Base-by-base conservation (phyloP, 2,329 filamentous ascomycete species). In the Sarocladium brachiariae region DNA sequence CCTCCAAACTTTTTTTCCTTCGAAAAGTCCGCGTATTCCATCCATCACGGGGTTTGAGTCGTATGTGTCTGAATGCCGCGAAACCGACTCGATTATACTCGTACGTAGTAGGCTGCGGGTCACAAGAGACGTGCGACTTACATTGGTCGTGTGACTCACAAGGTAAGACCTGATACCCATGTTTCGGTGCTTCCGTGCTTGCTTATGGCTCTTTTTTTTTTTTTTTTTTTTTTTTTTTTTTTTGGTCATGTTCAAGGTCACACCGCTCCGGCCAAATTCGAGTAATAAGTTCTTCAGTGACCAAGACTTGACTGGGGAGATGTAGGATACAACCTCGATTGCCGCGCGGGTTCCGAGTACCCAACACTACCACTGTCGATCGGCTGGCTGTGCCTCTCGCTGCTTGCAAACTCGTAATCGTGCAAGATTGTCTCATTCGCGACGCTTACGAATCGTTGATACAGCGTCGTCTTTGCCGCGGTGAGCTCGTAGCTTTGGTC, bases 401-500 rank as follows among this genome's bases (percentile, higher is more conserved):
- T n/a, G 7, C 25, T 19, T 16, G 3, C 23, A 14, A 43, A 49
- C 30, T 49, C 46, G 19, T 23, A 5, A 19, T 49, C 30, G 9
- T 11, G 18, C 16, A 25, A n/a, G n/a, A 18, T 34, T 4, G 46
- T 49, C 13, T 37, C 46, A 24, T 49, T 49, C 2, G 23, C 8
- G 16, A 35, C 46, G 7, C 25, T 48, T 11, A 50, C 38, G 9
- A 46, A 56, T 46, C 55, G 56, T 21, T 45, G 50, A 24, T 53
- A 55, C 9, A 52, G 46, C 19, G 54, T 37, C 11, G 1, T n/a
- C n/a, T n/a, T 55, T 55, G 3, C 54, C 5, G 75, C 74, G n/a
- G 67, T 68, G 54, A 87, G 80, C 6, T 57, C 62, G 54, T 85
- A 77, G 2, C 69, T 64, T 63, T 87, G 83, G 51, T 70, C 70